These are phyloP conservation scores for Postia placenta DNA, from an alignment of 768 basidiomycete species.

Conservation along the genomic window DNA sequence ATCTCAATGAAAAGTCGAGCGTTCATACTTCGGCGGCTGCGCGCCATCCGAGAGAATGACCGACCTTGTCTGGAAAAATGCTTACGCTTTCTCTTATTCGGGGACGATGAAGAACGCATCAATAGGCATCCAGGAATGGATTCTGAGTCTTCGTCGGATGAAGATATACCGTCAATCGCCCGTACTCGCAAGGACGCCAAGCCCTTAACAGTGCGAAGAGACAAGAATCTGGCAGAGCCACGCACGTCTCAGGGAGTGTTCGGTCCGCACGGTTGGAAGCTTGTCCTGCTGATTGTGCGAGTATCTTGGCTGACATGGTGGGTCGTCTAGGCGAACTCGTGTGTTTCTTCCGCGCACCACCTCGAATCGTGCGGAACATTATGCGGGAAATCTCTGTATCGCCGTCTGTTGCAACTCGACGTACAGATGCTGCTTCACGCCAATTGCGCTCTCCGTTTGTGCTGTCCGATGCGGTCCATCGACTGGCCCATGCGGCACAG, in stretches of 20 bases:
- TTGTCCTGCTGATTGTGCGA: neutral
- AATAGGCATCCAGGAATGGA: slow-evolving; percentile 35
- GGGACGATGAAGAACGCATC: slow-evolving; percentile 41
- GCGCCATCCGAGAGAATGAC: slow-evolving; percentile 60
- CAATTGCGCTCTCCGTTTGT: slow-evolving; percentile 59
- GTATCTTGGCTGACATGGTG: neutral
- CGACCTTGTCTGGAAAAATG: slow-evolving; percentile 84
- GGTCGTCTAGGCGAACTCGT: slow-evolving; percentile 65
- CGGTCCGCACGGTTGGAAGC: slow-evolving; percentile 70
- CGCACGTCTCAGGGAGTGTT: slow-evolving; percentile 85
- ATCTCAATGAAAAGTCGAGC: slow-evolving; percentile 75
- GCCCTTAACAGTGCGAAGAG: slow-evolving; percentile 49
- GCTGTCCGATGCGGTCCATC: slow-evolving; percentile 68
- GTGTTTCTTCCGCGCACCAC: slow-evolving; percentile 78
- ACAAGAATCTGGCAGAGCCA: slow-evolving; percentile 80
- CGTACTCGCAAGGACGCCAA: slow-evolving; percentile 43
- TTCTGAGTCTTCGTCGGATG: slow-evolving; percentile 63
- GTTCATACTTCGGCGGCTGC: slow-evolving; percentile 72
- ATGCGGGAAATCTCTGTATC: slow-evolving; percentile 43
- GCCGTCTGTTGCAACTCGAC: slow-evolving; percentile 25
- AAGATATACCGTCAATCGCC: slow-evolving; percentile 35
- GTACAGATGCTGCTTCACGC: slow-evolving; percentile 22
- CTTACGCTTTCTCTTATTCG: slow-evolving; percentile 72
- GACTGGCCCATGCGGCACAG: slow-evolving; percentile 53
- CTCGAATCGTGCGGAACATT: slow-evolving; percentile 60